phyloP scores from a whole-genome alignment of 176 grass and related monocot genomes.

The Echinochloa phyllopogon region DNA sequence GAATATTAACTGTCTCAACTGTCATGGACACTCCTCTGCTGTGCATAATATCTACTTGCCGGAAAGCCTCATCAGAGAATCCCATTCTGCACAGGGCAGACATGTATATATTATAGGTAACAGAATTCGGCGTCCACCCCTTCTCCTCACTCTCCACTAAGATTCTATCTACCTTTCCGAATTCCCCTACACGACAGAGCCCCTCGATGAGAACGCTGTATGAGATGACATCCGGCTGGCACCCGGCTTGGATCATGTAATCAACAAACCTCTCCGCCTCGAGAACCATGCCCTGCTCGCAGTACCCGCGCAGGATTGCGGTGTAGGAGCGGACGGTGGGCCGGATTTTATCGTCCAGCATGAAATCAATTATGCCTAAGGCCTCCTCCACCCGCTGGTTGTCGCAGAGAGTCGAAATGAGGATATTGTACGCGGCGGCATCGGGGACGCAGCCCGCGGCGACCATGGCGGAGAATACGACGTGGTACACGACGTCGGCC shows the following conservation, averaged over 20 bases:
- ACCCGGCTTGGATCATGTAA: slow-evolving; percentile 39
- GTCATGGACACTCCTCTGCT: slow-evolving; percentile 49
- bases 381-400: slow-evolving; percentile 54
- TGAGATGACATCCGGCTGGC: slow-evolving; percentile 65
- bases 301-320: slow-evolving; percentile 60
- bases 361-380: slow-evolving; percentile 58
- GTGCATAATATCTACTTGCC: slow-evolving; percentile 53
- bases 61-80: slow-evolving; percentile 56
- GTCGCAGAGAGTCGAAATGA: slow-evolving; percentile 63
- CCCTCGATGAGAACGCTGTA: slow-evolving; percentile 72
- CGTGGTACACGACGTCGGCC: slow-evolving; percentile 11
- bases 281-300: slow-evolving; percentile 47
- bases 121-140: slow-evolving; percentile 65
- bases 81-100: slow-evolving; percentile 65
- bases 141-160: slow-evolving; percentile 54
- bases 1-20: slow-evolving; percentile 58
- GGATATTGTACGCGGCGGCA: slow-evolving; percentile 44
- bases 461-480: slow-evolving; percentile 31
- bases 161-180: slow-evolving; percentile 58
- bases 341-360: slow-evolving; percentile 41
- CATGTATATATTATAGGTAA: slow-evolving; percentile 84
- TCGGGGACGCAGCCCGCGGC: slow-evolving; percentile 43
- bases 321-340: slow-evolving; percentile 65
- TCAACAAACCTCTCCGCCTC: slow-evolving; percentile 61
- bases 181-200: slow-evolving; percentile 55